Evolutionary conservation across 768 basidiomycete genomes (phyloP).

Genomic region (Mycena capillaripes): DNA sequence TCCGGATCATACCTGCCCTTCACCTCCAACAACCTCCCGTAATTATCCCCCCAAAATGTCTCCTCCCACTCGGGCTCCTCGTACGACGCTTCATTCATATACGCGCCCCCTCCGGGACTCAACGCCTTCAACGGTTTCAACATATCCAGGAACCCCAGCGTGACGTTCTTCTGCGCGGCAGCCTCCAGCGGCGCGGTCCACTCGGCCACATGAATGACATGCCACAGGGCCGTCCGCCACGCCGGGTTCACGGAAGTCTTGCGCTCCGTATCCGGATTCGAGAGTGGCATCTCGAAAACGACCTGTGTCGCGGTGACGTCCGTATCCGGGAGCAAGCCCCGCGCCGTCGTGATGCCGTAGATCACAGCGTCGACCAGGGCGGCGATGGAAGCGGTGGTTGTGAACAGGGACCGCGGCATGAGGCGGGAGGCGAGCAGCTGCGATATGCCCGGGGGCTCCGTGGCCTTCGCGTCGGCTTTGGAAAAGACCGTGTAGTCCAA

Average conservation of each 20-base stretch:
- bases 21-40: slow-evolving; percentile 24
- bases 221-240: slow-evolving; percentile 20
- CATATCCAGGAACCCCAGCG: slow-evolving; percentile 25
- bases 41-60: slow-evolving; percentile 31
- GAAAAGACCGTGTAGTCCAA: slow-evolving; percentile 26
- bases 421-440: slow-evolving; percentile 28
- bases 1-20: slow-evolving; percentile 33
- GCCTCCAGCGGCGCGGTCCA: slow-evolving; percentile 29
- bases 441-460: slow-evolving; percentile 25
- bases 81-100: slow-evolving; percentile 24
- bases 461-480: slow-evolving; percentile 24
- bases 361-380: slow-evolving; percentile 23
- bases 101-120: slow-evolving; percentile 24
- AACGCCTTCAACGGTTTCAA: slow-evolving; percentile 21
- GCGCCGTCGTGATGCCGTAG: slow-evolving; percentile 23
- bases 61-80: slow-evolving; percentile 34
- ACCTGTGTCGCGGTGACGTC: slow-evolving; percentile 24
- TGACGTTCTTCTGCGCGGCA: slow-evolving; percentile 25
- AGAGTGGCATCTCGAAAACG: slow-evolving; percentile 26
- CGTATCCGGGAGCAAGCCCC: slow-evolving; percentile 21
- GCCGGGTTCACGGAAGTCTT: slow-evolving; percentile 25
- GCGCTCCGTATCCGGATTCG: slow-evolving; percentile 24
- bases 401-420: slow-evolving; percentile 24
- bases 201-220: slow-evolving; percentile 26
- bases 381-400: slow-evolving; percentile 18